Conservation (phyloP, 345 rosid species). For the Euphorbia pulcherrima region DNA sequence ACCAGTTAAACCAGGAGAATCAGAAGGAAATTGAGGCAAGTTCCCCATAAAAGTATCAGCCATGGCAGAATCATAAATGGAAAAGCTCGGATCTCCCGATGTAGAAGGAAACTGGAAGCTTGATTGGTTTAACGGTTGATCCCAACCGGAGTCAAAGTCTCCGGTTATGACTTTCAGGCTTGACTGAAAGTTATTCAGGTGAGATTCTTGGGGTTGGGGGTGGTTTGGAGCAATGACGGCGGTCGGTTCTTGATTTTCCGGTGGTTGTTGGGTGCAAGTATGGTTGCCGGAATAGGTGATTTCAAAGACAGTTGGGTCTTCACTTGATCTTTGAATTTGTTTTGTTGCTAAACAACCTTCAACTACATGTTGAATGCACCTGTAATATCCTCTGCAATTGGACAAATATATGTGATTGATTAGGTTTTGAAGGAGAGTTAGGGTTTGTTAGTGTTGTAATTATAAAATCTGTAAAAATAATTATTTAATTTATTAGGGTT, state of each 20-base stretch:
- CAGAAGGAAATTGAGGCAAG: slow-evolving; percentile 20
- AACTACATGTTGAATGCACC: slow-evolving; percentile 64
- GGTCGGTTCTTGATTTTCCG: slow-evolving; percentile 15
- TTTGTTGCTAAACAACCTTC: slow-evolving; percentile 75
- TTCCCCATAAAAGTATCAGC: slow-evolving; percentile 1
- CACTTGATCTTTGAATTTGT: slow-evolving; percentile 81
- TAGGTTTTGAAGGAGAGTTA: too few species aligned
- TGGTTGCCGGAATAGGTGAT: slow-evolving; percentile 74
- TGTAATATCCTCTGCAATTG: slow-evolving; percentile 78
- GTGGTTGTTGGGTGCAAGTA: slow-evolving; percentile 40
- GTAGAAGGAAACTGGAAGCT: slow-evolving; percentile 18
- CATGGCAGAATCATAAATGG: neutral
- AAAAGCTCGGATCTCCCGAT: neutral
- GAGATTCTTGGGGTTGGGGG: slow-evolving; percentile 9
- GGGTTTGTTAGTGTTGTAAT: too few species aligned
- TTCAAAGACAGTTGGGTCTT: slow-evolving; percentile 68
- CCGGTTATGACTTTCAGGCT: slow-evolving; percentile 14
- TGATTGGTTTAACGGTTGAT: neutral
- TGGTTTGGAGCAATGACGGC: neutral
- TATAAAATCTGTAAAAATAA: too few species aligned
- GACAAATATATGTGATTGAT: too few species aligned
- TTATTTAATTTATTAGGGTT: too few species aligned
- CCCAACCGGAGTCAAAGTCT: neutral
- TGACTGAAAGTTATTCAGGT: slow-evolving; percentile 12
- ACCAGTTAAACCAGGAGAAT: slow-evolving; percentile 41